phyloP scores from a whole-genome alignment of 1,139 yeast species.

The Blastobotrys proliferans region DNA sequence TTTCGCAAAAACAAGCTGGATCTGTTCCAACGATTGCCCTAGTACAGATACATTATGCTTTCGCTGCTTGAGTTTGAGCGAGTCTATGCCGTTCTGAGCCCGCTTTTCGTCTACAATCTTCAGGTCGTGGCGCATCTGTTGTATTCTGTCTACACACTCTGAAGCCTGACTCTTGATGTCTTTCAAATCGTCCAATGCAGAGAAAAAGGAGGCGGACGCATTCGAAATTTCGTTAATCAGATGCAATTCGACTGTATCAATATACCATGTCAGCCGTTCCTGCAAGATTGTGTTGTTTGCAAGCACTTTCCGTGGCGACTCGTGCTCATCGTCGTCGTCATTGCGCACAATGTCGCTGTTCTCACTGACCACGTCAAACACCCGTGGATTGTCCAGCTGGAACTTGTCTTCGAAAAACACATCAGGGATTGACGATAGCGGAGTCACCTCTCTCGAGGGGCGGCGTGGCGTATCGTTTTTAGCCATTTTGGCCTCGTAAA shows the following conservation, averaged over 20 bases:
- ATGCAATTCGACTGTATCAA: slow-evolving; percentile 80
- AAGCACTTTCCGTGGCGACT: slow-evolving; percentile 30
- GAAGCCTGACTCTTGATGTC: slow-evolving; percentile 57
- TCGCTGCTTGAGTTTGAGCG: slow-evolving; percentile 50
- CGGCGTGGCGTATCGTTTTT: slow-evolving; percentile 1
- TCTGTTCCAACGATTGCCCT: slow-evolving; percentile 63
- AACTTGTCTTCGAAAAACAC: slow-evolving; percentile 64
- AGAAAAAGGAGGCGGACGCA: slow-evolving; percentile 80
- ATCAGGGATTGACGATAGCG: slow-evolving; percentile 52
- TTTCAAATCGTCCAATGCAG: slow-evolving; percentile 73
- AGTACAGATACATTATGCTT: slow-evolving; percentile 58
- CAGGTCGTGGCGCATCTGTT: slow-evolving; percentile 40
- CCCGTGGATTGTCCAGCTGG: slow-evolving; percentile 82
- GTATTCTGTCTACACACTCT: slow-evolving; percentile 47
- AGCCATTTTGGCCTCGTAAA: slow-evolving; percentile 15
- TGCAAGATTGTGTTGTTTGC: slow-evolving; percentile 59
- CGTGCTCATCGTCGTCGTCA: slow-evolving; percentile 15
- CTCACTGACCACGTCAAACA: slow-evolving; percentile 70
- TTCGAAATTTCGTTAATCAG: slow-evolving; percentile 78
- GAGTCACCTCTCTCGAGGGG: slow-evolving; percentile 21
- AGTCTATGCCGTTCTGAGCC: slow-evolving; percentile 49
- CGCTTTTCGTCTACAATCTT: slow-evolving; percentile 44
- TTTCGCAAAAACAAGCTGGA: slow-evolving; percentile 18
- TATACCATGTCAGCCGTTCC: slow-evolving; percentile 73
- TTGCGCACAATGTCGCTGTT: slow-evolving; percentile 39